These are phyloP conservation scores for Verticillium dahliae DNA, from an alignment of 2,329 filamentous ascomycete genomes.

Conservation along the genomic window DNA sequence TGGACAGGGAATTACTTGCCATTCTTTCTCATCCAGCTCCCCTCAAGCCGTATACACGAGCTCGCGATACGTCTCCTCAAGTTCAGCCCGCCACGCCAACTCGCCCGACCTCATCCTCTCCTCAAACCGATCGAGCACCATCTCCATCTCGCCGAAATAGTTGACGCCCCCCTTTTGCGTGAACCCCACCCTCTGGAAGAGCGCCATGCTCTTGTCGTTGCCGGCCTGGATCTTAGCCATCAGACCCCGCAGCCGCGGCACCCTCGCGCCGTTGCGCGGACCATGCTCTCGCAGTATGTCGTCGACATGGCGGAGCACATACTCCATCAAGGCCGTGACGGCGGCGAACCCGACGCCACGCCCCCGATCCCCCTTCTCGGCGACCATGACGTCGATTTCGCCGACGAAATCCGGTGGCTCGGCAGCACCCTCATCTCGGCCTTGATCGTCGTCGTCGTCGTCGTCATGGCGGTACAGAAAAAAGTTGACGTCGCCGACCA, in stretches of 20 bases:
- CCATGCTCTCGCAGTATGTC: constrained; percentile 45
- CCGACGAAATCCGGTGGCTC: constrained; percentile 39
- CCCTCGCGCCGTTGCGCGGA: constrained; percentile 15
- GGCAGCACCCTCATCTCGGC: constrained; percentile 11
- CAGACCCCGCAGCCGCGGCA: constrained; percentile 34
- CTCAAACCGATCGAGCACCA: constrained; percentile 31
- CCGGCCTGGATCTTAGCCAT: constrained; percentile 53
- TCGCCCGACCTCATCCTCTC: neutral
- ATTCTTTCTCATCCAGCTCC: neutral
- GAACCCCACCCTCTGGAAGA: constrained; percentile 49
- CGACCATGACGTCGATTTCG: constrained; percentile 86
- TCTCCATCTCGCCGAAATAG: constrained; percentile 54
- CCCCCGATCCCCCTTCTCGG: constrained; percentile 47
- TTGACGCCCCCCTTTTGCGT: constrained; percentile 43
- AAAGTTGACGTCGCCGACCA: constrained; percentile 74
- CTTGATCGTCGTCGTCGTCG: constrained; percentile 27
- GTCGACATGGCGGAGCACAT: constrained; percentile 48
- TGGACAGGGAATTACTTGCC: neutral
- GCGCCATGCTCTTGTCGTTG: constrained; percentile 43
- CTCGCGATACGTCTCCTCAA: neutral
- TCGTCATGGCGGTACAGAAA: constrained; percentile 62
- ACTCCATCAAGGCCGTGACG: constrained; percentile 62
- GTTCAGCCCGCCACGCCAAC: neutral
- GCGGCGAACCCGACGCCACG: constrained; percentile 60
- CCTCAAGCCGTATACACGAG: neutral